Evolutionary conservation across 352 stramenopile species (phyloP), one percentile per base, ranked within the genome.

Genomic region (Hyaloperonospora arabidopsidis): DNA sequence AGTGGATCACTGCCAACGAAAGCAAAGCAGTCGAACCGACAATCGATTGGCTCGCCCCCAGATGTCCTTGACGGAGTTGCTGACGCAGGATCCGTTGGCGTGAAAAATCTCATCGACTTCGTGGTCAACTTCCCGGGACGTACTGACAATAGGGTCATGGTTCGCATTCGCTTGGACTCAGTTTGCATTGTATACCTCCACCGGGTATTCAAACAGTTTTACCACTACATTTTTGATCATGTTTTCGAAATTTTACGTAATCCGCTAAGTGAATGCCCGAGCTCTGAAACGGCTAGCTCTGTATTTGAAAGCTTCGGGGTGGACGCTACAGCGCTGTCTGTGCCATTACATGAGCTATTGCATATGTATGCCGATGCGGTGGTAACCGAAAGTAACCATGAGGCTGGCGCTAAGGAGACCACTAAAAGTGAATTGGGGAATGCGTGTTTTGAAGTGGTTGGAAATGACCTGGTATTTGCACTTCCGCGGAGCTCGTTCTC

Each of bases 121-220:
- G 57, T 72, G 19, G 50, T 84, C 21, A 65, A 34, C 2, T 63
- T 49, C 49, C 61, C 28, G 44, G 28, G n/a, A 29, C 36, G 25
- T 34, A 38, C n/a, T 46, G 61, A 65, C 39, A 43, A 46, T 12
- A 54, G 52, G 13, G 56, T 67, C 43, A 25, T 69, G 19, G 62
- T 80, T 45, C 74, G 62, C 41, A 65, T 85, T 41, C 80, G 81
- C 3, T 61, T 94, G 19, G 84, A 94, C 49, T 88, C 84, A 1
- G 75, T 93, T 8, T 87, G 79, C 49, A 59, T 89, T n/a, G 66
- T 80, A 38, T 92, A 94, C 43, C 63, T 94, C 22, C 84, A 93
- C 59, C 80, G 84, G 28, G 75, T 94, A 29, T 89, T 87, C 67
- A 94, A 94, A 49, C 84, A 94, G 54, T 87, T 90, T 38, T 66